Evolutionary conservation across 2,329 filamentous ascomycete genomes (phyloP).

Genomic region (Colletotrichum costaricense): DNA sequence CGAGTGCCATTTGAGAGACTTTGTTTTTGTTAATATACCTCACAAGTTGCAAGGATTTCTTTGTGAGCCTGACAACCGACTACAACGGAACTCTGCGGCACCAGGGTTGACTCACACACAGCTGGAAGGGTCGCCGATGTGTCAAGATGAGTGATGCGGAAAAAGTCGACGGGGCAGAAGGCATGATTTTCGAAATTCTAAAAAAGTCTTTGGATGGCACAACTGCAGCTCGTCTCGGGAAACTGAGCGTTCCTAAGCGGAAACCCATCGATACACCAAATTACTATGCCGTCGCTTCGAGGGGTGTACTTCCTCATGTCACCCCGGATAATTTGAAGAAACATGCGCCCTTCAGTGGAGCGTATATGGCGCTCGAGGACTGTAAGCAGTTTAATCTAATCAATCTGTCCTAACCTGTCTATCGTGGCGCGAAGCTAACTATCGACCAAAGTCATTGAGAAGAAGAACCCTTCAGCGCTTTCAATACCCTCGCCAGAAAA

Average conservation of each 20-base stretch:
- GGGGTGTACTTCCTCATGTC: slow-evolving; percentile 88
- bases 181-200: slow-evolving; percentile 60
- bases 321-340: slow-evolving; percentile 83
- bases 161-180: slow-evolving; percentile 31
- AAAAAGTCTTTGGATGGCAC: slow-evolving; percentile 52
- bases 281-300: slow-evolving; percentile 82
- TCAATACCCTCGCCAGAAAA: slow-evolving; percentile 48
- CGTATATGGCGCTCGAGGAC: slow-evolving; percentile 90
- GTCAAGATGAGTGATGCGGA: slow-evolving; percentile 38
- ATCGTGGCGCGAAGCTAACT: background rate
- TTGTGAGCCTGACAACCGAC: background rate
- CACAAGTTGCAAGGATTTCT: background rate
- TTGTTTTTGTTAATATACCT: background rate
- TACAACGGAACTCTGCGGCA: background rate
- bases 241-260: slow-evolving; percentile 70
- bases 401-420: slow-evolving; percentile 11
- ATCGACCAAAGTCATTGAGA: slow-evolving; percentile 63
- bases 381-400: slow-evolving; percentile 70
- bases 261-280: slow-evolving; percentile 83
- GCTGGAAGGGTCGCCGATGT: background rate
- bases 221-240: slow-evolving; percentile 72
- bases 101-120: slow-evolving; percentile 8
- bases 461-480: slow-evolving; percentile 59
- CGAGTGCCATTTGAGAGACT: background rate
- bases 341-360: slow-evolving; percentile 72